Evolutionary conservation across 768 basidiomycete genomes (phyloP), one percentile per base, ranked within the genome.

Genomic region (Leucogyrophana mollusca): DNA sequence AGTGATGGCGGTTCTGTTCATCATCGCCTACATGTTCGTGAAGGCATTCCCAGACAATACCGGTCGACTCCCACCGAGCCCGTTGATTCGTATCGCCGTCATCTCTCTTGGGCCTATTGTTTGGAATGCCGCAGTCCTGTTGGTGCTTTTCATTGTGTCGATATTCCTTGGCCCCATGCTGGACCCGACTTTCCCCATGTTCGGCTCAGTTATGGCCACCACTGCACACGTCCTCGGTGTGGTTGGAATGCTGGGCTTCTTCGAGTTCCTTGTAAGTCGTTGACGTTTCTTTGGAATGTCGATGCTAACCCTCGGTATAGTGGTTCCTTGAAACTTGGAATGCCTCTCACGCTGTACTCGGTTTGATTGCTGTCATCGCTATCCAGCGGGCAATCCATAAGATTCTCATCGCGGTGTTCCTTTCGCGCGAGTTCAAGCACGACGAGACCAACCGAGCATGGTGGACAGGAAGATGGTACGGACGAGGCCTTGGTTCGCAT

Each of bases 401-500:
- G 76, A 76, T 93, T 49, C 73, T 96, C 46, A 98, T 99, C 59
- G 76, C 94, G 0, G 87, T 95, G 50, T 93, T 94, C 80, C 73
- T 98, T 30, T 88, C 94, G 33, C 87, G 96, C 52, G 96, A 99
- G 68, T 96, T 96, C 80, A 99, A 99, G 73, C 94, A 98, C 64
- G 96, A 99, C 64, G 94, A 98, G 69, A 94, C 92, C 27, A 98
- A 98, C 71, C 79, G 92, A 21, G 94, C 94, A 6, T 99, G 95
- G 95, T 99, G 96, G 96, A 95, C 94, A 24, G 94, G 94, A 38
- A 77, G 85, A 61, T 97, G 96, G 96, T 95, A 94, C 65, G 94
- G 94, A 34, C 85, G 94, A 41, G 93, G 93, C 4, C 78, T 99
- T 20, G 94, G 95, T 34, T 60, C 80, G 4, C 86, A 92, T 63